A percentile compares a stretch with the other conserved stretches of the same genome.
These are phyloP conservation scores for Smittium culicis DNA, from an alignment of 371 early-diverging fungal species.

Conservation along the genomic window DNA sequence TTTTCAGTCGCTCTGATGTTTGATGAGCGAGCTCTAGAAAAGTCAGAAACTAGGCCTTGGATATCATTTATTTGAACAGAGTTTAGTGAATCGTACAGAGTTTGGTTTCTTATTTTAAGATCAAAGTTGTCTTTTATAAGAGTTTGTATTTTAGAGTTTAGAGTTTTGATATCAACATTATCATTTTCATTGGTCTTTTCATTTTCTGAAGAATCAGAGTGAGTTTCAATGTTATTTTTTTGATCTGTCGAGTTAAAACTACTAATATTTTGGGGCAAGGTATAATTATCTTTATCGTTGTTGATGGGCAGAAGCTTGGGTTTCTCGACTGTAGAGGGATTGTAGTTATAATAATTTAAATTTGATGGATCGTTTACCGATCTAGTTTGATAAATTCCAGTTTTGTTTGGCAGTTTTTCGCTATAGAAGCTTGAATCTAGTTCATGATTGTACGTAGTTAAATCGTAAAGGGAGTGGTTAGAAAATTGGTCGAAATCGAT, in stretches of 20 bases:
- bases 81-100: slow-evolving; percentile 8
- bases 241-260: not conserved
- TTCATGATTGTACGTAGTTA: too few species aligned
- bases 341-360: not conserved
- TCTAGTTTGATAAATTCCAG: not conserved
- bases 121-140: slow-evolving; percentile 14
- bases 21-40: not conserved
- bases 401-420: not conserved
- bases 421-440: not conserved
- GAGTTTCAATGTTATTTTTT: not conserved
- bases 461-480: not conserved
- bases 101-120: slow-evolving; percentile 12
- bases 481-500: not conserved
- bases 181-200: not conserved
- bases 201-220: not conserved
- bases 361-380: not conserved
- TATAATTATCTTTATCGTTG: not conserved
- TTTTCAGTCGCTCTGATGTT: slow-evolving; percentile 8
- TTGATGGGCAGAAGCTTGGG: not conserved
- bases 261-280: not conserved
- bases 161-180: slow-evolving; percentile 8
- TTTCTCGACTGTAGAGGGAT: not conserved
- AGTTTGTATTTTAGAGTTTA: slow-evolving; percentile 8
- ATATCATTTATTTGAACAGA: not conserved
- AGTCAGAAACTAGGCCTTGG: not conserved